phyloP scores from a whole-genome alignment of 768 basidiomycete species.

The Suillus lakei region DNA sequence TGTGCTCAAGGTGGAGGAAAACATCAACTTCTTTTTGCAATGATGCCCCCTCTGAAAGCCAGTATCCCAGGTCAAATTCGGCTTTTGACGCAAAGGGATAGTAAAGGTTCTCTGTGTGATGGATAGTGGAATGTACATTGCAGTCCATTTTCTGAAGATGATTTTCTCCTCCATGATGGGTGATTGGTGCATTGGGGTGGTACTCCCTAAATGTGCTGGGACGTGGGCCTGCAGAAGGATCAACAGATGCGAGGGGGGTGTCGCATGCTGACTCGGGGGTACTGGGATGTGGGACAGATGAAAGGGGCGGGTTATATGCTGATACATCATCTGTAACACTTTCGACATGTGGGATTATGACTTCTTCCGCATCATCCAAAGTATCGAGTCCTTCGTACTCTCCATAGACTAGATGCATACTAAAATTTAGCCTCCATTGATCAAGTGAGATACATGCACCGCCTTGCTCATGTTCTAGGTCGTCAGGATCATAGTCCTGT shows the following conservation, averaged over 20 bases:
- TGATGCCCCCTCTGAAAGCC: conserved; percentile 5
- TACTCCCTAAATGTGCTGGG: not conserved
- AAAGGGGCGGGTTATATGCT: no score
- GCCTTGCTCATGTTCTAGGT: no score
- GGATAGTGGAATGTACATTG: not conserved
- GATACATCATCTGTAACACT: no score
- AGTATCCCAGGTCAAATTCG: conserved; percentile 14
- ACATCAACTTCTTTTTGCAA: conserved; percentile 11
- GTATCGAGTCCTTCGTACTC: not conserved
- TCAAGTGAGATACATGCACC: no score
- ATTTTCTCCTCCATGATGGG: not conserved
- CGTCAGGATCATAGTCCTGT: not conserved
- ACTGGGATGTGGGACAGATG: no score
- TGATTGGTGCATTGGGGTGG: no score
- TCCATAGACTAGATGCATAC: no score
- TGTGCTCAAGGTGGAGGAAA: conserved; percentile 3
- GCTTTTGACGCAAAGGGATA: conserved; percentile 10
- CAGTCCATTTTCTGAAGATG: conserved; percentile 13
- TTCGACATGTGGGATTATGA: not conserved
- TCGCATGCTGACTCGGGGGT: not conserved
- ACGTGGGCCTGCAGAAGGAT: not conserved
- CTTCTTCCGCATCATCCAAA: not conserved
- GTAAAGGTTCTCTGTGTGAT: not conserved
- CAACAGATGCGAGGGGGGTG: not conserved
- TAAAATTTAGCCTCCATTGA: no score